A percentile compares a stretch with the other conserved stretches of the same genome.
phyloP scores from a whole-genome alignment of 1,139 yeast species.

The Kurtzmaniella quercitrusa region DNA sequence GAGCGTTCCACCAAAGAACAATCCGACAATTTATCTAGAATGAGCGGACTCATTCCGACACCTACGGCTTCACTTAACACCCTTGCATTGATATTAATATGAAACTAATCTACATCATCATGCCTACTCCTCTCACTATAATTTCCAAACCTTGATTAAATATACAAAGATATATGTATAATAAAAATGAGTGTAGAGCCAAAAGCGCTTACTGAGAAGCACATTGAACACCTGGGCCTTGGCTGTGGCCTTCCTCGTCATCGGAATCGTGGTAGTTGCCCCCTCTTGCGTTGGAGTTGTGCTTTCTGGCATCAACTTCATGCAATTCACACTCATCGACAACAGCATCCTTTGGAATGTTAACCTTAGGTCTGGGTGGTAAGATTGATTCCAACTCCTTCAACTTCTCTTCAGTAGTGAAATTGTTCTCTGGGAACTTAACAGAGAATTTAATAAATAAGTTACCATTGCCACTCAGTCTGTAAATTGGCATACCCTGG shows the following conservation, averaged over 20 bases:
- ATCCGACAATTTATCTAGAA: too few species aligned
- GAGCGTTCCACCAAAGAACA: too few species aligned
- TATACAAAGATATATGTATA: neutral
- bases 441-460: conserved; percentile 66
- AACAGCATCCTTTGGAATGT: conserved; percentile 58
- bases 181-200: neutral
- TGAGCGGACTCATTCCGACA: too few species aligned
- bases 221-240: conserved; percentile 82
- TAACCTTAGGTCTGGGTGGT: conserved; percentile 56
- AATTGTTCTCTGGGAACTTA: conserved; percentile 65
- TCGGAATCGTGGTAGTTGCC: conserved; percentile 61
- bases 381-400: conserved; percentile 59
- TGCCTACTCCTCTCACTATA: too few species aligned
- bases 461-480: conserved; percentile 74
- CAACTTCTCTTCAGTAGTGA: conserved; percentile 63
- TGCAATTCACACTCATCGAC: conserved; percentile 81
- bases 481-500: conserved; percentile 92
- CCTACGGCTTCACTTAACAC: too few species aligned
- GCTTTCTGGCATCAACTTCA: conserved; percentile 60
- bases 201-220: conserved; percentile 58
- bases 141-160: conserved; percentile 1
- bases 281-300: conserved; percentile 43
- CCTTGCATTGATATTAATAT: too few species aligned
- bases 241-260: conserved; percentile 58
- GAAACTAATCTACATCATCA: too few species aligned